Evolutionary conservation across 768 basidiomycete genomes (phyloP).

Genomic region (Calocybe cyanea): DNA sequence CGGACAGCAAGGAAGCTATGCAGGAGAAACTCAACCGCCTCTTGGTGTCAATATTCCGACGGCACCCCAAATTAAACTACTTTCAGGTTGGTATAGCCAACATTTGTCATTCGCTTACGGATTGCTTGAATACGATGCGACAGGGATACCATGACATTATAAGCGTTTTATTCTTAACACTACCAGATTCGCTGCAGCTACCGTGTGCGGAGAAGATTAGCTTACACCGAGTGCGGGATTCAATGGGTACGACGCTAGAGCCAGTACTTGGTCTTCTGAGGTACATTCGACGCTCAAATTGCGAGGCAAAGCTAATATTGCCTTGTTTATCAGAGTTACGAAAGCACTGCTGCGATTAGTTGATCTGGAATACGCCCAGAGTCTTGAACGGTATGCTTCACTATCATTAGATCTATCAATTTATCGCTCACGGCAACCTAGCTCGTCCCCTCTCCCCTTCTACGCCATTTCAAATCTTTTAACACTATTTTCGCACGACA

Average conservation of each 20-base stretch:
- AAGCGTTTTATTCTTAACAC: constrained; percentile 75
- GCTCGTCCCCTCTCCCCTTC: constrained; percentile 78
- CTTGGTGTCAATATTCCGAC: constrained; percentile 72
- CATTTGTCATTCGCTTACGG: neutral
- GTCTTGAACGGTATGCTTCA: constrained; percentile 59
- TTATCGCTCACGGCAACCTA: constrained; percentile 21
- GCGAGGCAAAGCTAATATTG: neutral
- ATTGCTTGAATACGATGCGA: constrained; percentile 1
- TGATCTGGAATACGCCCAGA: constrained; percentile 65
- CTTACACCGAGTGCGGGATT: constrained; percentile 76
- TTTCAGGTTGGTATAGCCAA: constrained; percentile 60
- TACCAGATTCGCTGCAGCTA: constrained; percentile 57
- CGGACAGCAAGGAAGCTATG: constrained; percentile 47
- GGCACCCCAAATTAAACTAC: constrained; percentile 70
- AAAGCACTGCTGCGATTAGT: constrained; percentile 68
- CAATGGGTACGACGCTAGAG: constrained; percentile 83
- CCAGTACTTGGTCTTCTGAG: constrained; percentile 80
- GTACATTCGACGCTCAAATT: constrained; percentile 27
- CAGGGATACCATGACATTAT: constrained; percentile 95
- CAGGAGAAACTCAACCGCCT: constrained; percentile 68
- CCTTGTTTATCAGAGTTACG: constrained; percentile 48
- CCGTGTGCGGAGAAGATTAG: constrained; percentile 69
- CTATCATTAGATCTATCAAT: neutral
- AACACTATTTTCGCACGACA: constrained; percentile 89
- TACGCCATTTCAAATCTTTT: constrained; percentile 88